Evolutionary conservation across 176 grass and related monocot genomes (phyloP).

Genomic region (Canna indica): DNA sequence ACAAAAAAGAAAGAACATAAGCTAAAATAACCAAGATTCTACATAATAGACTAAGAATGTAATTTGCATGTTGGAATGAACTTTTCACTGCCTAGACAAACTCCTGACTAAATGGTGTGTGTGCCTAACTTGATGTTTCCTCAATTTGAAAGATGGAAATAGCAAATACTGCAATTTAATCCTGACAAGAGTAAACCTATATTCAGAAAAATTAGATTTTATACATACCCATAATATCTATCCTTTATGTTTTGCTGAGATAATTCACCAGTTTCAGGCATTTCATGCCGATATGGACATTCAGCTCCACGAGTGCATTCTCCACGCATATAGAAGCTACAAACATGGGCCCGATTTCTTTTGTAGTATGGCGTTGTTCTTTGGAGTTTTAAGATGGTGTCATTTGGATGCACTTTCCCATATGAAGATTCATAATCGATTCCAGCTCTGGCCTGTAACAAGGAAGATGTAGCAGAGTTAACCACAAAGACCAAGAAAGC

Average conservation of each 20-base stretch:
- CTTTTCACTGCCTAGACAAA: too few species aligned
- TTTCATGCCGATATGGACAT: slow-evolving; percentile 98
- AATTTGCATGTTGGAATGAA: too few species aligned
- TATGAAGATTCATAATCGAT: slow-evolving; percentile 93
- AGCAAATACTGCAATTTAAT: not conserved
- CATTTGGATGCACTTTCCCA: slow-evolving; percentile 69
- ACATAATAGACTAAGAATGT: too few species aligned
- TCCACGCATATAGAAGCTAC: slow-evolving; percentile 88
- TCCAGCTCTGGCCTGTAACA: slow-evolving; percentile 63
- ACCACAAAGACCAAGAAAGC: not conserved
- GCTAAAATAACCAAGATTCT: too few species aligned
- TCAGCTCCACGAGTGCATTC: slow-evolving; percentile 96
- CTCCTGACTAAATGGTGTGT: too few species aligned
- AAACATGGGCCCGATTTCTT: slow-evolving; percentile 94
- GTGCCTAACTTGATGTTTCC: too few species aligned
- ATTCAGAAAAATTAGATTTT: not conserved
- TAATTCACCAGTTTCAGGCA: slow-evolving; percentile 97
- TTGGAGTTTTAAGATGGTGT: slow-evolving; percentile 97
- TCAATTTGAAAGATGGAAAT: too few species aligned
- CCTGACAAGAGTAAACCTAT: not conserved
- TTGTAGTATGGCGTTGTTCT: slow-evolving; percentile 98
- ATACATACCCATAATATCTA: slow-evolving; percentile 93
- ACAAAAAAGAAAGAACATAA: too few species aligned
- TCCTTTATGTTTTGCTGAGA: slow-evolving; percentile 99
- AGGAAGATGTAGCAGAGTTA: not conserved